A percentile compares a stretch with the other conserved stretches of the same genome.
Conservation (phyloP, 805 yeast species). For the Ascoidea asiatica region DNA sequence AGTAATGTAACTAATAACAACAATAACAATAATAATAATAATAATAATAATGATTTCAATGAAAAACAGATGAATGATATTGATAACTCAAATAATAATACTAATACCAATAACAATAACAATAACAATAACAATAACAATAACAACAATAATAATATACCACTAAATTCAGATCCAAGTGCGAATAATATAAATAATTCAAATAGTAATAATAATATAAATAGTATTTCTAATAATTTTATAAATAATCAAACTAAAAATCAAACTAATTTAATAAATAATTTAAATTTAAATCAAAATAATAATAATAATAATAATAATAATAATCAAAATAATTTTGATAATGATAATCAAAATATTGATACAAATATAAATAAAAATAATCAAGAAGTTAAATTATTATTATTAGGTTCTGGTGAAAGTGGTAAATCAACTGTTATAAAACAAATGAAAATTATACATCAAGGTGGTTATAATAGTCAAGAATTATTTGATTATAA, state of each 20-base stretch:
- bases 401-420: slow-evolving; percentile 81
- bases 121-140: neutral
- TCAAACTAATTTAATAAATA: neutral
- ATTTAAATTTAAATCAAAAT: no score
- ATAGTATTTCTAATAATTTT: neutral
- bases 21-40: no score
- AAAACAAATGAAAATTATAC: slow-evolving; percentile 70
- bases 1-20: neutral
- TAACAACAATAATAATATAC: no score
- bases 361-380: slow-evolving; percentile 13
- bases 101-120: no score
- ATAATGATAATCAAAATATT: neutral
- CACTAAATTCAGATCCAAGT: neutral
- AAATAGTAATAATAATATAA: no score
- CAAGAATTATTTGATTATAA: slow-evolving; percentile 64
- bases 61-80: no score
- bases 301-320: no score
- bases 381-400: slow-evolving; percentile 48
- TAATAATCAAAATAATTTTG: neutral
- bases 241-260: no score
- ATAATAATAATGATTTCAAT: no score
- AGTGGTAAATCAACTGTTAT: slow-evolving; percentile 71
- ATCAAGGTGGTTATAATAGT: slow-evolving; percentile 56
- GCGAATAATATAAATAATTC: no score
- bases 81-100: neutral